A percentile compares a stretch with the other conserved stretches of the same genome.
Evolutionary conservation across 805 yeast genomes (phyloP).

Genomic region (Myxozyma neglecta): DNA sequence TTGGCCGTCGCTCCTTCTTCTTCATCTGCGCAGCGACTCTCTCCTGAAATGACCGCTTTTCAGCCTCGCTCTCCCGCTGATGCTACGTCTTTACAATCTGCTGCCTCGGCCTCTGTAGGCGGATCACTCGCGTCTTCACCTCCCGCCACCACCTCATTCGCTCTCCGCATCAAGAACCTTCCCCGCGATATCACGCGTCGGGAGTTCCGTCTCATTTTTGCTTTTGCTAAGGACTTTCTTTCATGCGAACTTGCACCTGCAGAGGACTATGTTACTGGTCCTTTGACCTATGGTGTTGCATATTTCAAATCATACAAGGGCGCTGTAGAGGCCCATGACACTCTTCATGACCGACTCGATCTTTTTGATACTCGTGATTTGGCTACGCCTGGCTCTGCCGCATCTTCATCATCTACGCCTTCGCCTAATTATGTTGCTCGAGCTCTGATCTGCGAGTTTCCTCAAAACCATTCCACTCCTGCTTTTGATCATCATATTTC

Average conservation of each 20-base stretch:
- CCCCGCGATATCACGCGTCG: conserved; percentile 43
- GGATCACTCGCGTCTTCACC: conserved; percentile 10
- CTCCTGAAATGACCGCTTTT: conserved; percentile 28
- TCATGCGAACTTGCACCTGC: conserved; percentile 38
- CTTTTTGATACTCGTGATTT: conserved; percentile 24
- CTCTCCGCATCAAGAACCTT: conserved; percentile 38
- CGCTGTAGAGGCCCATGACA: conserved; percentile 37
- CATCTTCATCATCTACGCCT: conserved; percentile 16
- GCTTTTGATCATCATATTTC: conserved; percentile 9
- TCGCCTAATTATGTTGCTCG: conserved; percentile 16
- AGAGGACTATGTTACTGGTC: conserved; percentile 32
- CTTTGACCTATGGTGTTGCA: conserved; percentile 36
- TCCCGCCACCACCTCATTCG: conserved; percentile 16
- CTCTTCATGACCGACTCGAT: conserved; percentile 38
- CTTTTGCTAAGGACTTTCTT: conserved; percentile 44
- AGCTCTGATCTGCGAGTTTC: conserved; percentile 22
- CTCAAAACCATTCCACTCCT: not conserved
- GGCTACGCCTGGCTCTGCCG: conserved; percentile 1
- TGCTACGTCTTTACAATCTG: not conserved
- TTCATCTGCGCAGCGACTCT: conserved; percentile 1
- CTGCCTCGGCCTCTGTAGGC: not conserved
- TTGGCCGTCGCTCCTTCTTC: not conserved
- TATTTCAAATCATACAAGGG: conserved; percentile 37
- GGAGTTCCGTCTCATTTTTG: conserved; percentile 43
- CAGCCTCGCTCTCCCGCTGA: conserved; percentile 29